Base-by-base conservation (phyloP, 208 protist species). In the Trypanosoma cruzi region DNA sequence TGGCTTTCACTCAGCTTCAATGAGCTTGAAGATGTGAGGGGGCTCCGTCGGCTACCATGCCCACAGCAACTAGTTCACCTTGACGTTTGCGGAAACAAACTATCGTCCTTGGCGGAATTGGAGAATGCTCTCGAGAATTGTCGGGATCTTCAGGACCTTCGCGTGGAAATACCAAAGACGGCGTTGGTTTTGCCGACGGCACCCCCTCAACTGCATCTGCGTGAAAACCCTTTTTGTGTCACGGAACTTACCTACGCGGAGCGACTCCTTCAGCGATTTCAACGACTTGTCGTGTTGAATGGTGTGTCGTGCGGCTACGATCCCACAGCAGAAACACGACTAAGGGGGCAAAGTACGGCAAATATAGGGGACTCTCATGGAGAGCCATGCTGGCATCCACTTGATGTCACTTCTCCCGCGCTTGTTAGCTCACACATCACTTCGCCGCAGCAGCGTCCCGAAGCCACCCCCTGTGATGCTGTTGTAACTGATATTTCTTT, bases 1-100 rank as follows among this genome's bases (percentile, higher is more conserved):
- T 88, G 85, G 83, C 68, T 95, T 20, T 88, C 80, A n/a, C 75
- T 95, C 42, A 82, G 73, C 55, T 95, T 87, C 54, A 95, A 95
- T 61, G 69, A 80, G 16, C 65, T 95, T 14, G 37, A 62, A 7
- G 74, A 88, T 62, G 31, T 95, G 0, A 0, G 46, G 29, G 85
- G 72, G 42, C 73, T 95, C 44, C 59, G 59, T 20, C 75, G 67
- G 1, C 60, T 95, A 0, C 90, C 86, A 0, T 68, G 76, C 10
- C 46, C 63, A 0, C 75, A 83, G n/a, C 58, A 79, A 36, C 64
- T 91, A 7, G 6, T 56, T 8, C 82, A 88, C 29, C 78, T 95
- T 26, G 90, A 95, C 53, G 52, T 95, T 37, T 88, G 86, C 55
- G 85, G 83, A 13, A 95, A 95, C 59, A 70, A 75, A 40, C 68